A percentile compares a stretch with the other conserved stretches of the same genome.
phyloP scores from a whole-genome alignment of 2,329 filamentous ascomycete genomes.

The Curvularia spicifera region DNA sequence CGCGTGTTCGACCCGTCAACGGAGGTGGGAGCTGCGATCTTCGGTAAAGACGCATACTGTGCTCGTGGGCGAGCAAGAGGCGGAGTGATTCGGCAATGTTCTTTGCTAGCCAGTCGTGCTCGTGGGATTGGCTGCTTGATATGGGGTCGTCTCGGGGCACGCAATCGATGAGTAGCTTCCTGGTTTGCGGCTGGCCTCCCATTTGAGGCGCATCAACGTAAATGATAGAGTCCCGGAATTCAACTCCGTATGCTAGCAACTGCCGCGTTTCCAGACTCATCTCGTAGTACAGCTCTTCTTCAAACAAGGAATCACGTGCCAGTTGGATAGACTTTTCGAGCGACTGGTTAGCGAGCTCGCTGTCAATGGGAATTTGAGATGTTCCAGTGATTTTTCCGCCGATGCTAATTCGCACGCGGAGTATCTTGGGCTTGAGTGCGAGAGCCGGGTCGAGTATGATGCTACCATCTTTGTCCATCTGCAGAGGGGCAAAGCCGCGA shows the following conservation, averaged over 20 bases:
- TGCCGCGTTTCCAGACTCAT: slow-evolving; percentile 80
- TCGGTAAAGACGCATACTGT: slow-evolving; percentile 74
- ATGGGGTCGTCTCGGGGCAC: slow-evolving; percentile 63
- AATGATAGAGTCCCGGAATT: slow-evolving; percentile 60
- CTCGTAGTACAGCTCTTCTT: slow-evolving; percentile 90
- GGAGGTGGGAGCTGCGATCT: slow-evolving; percentile 70
- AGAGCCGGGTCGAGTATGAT: slow-evolving; percentile 75
- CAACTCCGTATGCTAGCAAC: slow-evolving; percentile 73
- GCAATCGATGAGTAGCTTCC: slow-evolving; percentile 70
- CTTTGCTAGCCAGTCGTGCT: slow-evolving; percentile 63
- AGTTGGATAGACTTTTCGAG: slow-evolving; percentile 74
- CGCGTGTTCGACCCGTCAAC: slow-evolving; percentile 57
- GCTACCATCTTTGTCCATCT: slow-evolving; percentile 74
- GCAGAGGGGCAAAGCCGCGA: slow-evolving; percentile 80
- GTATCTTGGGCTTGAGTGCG: slow-evolving; percentile 61
- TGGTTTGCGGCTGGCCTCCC: slow-evolving; percentile 53
- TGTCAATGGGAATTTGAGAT: slow-evolving; percentile 49
- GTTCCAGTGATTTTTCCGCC: slow-evolving; percentile 65
- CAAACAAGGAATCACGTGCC: slow-evolving; percentile 78
- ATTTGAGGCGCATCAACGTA: slow-evolving; percentile 35
- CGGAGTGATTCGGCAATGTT: slow-evolving; percentile 71
- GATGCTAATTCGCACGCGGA: slow-evolving; percentile 71
- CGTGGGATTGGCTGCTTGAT: slow-evolving; percentile 25
- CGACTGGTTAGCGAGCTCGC: slow-evolving; percentile 56
- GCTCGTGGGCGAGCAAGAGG: slow-evolving; percentile 78